phyloP scores from a whole-genome alignment of 345 rosid genomes.

The Physaria fendleri region DNA sequence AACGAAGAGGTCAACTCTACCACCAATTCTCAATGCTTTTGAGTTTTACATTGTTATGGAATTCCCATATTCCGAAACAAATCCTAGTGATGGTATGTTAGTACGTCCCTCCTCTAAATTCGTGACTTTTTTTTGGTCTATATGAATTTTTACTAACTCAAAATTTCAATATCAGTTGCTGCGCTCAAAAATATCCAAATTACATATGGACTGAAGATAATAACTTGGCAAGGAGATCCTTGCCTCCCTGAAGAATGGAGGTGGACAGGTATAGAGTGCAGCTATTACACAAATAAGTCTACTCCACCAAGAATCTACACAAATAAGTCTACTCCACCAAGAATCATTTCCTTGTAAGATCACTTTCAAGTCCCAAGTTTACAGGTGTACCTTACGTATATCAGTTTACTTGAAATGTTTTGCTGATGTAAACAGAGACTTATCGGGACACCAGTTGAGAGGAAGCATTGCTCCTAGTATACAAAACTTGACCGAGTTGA shows the following conservation, averaged over 20 bases:
- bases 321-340: background rate
- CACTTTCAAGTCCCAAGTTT: background rate
- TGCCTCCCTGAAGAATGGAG: background rate
- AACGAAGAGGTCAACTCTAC: constrained; percentile 37
- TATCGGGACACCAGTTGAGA: too few relatives aligned
- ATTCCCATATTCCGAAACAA: constrained; percentile 23
- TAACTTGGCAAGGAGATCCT: background rate
- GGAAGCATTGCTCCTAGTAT: too few relatives aligned
- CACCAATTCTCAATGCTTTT: constrained; percentile 41
- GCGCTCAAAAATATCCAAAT: constrained; percentile 32
- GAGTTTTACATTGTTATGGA: constrained; percentile 25
- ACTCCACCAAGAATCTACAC: too few relatives aligned
- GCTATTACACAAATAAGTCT: too few relatives aligned
- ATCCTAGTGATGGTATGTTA: constrained; percentile 32
- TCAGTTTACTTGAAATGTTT: background rate
- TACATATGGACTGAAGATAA: constrained; percentile 3
- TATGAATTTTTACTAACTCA: background rate
- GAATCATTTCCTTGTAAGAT: constrained; percentile 24
- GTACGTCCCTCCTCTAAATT: background rate
- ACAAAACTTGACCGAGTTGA: too few relatives aligned
- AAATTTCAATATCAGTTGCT: constrained; percentile 26
- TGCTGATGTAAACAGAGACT: constrained; percentile 13
- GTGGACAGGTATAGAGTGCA: constrained; percentile 43
- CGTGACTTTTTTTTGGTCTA: background rate
- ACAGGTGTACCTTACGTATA: too few relatives aligned